Evolutionary conservation across 2,329 filamentous ascomycete species (phyloP), one percentile per base, ranked within the genome.

Genomic region (Neoarthrinium moseri): DNA sequence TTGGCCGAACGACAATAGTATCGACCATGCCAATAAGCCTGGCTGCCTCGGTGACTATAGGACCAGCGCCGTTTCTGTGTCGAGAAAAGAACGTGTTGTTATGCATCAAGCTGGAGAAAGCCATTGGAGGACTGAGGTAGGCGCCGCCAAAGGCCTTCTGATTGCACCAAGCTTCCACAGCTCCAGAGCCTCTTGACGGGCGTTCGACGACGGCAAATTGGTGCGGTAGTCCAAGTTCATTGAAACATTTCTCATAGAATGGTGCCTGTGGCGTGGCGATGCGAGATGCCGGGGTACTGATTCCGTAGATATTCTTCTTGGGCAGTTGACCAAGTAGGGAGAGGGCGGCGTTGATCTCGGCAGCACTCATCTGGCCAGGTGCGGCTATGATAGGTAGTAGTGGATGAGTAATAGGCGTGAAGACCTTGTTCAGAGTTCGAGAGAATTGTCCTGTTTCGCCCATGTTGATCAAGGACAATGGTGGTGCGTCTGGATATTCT

Each of bases 331-430:
- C 89, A 64, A 95, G 84, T 47, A 87, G 83, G 44, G 89, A 83
- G 23, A 94, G 69, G 4, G 87, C 86, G 37, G 81, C 80, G 59
- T 95, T 94, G 65, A 94, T 94, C 67, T 94, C 87, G 13, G 89
- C 86, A 1, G 88, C 87, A 54, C 87, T 91, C 70, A 95, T 74
- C 65, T 95, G 90, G 7, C 90, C 90, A 0, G 90, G 89, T 0
- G 89, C 89, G 20, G 89, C 89, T 47, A 94, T 89, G 59, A 91
- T 84, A 7, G 90, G 89, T 4, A 95, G 74, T 8, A 94, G 72
- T 2, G 89, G 89, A 58, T 95, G 89, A 0, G 90, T 95, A 60
- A 95, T 91, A 21, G 89, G 89, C 0, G 89, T 91, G 63, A 95
- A 92, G 50, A 92, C 86, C 46, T 86, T 89, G 67, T 95, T 95